Base-by-base conservation (phyloP, 1,284 basidiomycete genomes). In the Pascua guehoae region DNA sequence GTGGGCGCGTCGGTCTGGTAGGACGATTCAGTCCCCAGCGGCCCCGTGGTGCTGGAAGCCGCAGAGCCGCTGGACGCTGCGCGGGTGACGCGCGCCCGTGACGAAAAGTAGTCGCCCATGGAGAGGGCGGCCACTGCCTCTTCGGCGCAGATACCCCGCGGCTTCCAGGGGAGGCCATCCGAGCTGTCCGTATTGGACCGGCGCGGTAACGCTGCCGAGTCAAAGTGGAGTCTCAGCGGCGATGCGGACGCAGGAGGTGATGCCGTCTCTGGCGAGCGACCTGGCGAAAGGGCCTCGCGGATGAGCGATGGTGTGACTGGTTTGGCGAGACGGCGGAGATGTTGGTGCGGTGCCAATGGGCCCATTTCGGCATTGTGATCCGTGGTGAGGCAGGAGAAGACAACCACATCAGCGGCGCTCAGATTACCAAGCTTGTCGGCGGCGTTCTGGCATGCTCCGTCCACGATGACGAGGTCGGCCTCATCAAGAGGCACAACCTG, bases 61-160 rank as follows among this genome's bases (percentile, higher is more conserved):
- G 11, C 17, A 17, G n/a, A 51, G 12, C 12, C 55, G 18, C n/a
- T 37, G 15, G 51, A 37, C 12, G 47, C 8, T 8, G 32, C 12
- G 16, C 16, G 54, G 11, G 32, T 15, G 8, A 49, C 32, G 4
- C 61, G 48, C 36, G 57, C 41, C 5, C 65, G 53, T n/a, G 65
- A 64, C 1, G 65, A 65, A 57, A 74, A 70, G 61, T 72, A 72
- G 50, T 73, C 71, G 10, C 71, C 71, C 15, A 73, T 52, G 43
- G 61, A 68, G 3, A 74, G 56, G 1, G 65, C 60, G 1, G 72
- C 71, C n/a, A 74, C 66, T 4, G 69, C 67, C 37, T 74, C 71
- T 47, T 69, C 69, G 3, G 70, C 53, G 12, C 58, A 60, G 44
- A 73, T 62, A 5, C 67, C 64, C n/a, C 64, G 65, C 3, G 68